A percentile compares a stretch with the other conserved stretches of the same genome.
phyloP scores from a whole-genome alignment of 768 basidiomycete genomes.

The Lyophyllum atratum region DNA sequence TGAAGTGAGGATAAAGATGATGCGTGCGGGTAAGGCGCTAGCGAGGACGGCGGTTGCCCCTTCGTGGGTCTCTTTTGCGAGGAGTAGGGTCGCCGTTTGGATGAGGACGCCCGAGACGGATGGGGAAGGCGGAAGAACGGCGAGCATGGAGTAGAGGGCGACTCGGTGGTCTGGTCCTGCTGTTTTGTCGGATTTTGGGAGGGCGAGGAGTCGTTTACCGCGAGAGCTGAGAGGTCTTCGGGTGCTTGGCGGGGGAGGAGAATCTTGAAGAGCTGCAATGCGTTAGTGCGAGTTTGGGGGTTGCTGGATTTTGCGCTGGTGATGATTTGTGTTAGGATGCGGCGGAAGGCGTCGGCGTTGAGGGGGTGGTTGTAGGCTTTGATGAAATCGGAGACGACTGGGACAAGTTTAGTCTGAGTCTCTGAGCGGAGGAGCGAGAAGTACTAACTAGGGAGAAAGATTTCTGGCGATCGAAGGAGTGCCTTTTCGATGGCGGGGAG shows the following conservation, averaged over 20 bases:
- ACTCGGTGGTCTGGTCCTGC: slow-evolving; percentile 84
- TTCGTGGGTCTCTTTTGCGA: slow-evolving; percentile 82
- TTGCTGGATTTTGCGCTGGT: slow-evolving; percentile 79
- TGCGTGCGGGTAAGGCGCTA: slow-evolving; percentile 56
- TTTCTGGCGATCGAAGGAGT: slow-evolving; percentile 79
- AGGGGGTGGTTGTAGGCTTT: slow-evolving; percentile 53
- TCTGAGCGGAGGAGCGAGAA: not conserved
- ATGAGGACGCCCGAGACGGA: slow-evolving; percentile 47
- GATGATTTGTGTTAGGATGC: slow-evolving; percentile 58
- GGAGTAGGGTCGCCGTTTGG: slow-evolving; percentile 37
- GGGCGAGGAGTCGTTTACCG: slow-evolving; percentile 68
- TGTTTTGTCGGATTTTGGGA: slow-evolving; percentile 85
- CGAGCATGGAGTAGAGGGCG: slow-evolving; percentile 79
- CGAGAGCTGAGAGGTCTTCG: slow-evolving; percentile 39
- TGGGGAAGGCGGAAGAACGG: slow-evolving; percentile 47
- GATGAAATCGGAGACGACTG: slow-evolving; percentile 64
- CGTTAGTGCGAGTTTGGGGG: slow-evolving; percentile 52
- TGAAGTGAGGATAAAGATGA: slow-evolving; percentile 50
- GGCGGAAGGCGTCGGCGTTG: slow-evolving; percentile 47
- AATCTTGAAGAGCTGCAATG: slow-evolving; percentile 58
- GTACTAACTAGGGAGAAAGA: slow-evolving; percentile 61
- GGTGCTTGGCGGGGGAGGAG: slow-evolving; percentile 38
- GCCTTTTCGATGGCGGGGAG: slow-evolving; percentile 81
- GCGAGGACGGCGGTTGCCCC: slow-evolving; percentile 55
- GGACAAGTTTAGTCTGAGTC: slow-evolving; percentile 1